Evolutionary conservation across 192 early-diverging fungal species (phyloP), one percentile per base, ranked within the genome.

Genomic region (Backusella macrospora): DNA sequence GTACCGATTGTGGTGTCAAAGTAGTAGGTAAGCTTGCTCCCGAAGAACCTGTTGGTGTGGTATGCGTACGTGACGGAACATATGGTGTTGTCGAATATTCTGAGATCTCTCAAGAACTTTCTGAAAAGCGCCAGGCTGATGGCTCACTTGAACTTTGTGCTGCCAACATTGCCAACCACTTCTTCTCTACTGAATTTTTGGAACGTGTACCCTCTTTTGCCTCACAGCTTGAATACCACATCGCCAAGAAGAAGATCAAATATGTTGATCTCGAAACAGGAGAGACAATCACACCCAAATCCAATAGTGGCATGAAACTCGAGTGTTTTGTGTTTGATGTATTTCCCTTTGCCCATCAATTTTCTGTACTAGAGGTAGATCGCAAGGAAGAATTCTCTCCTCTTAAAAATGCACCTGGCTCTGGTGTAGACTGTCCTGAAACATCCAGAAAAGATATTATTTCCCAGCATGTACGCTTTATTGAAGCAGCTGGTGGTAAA

Each of bases 271-370:
- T 92, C n/a, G 81, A 84, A 34, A 87, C 92, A 7, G 96, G 96
- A 46, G 86, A 90, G 70, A 68, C 80, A 37, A 75, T 93, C 49
- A 73, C 80, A 0, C 98, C 98, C 18, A 87, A 83, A 48, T 90
- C 89, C 74, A 90, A 91, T 78, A 98, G 97, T 76, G 98, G 96
- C 46, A 96, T 99, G 89, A 99, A 99, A 85, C 89, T 99, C 7
- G 98, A 99, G 85, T 88, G 96, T 77, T 99, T 99, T 84, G 96
- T 99, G 45, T 99, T 99, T 91, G 98, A 99, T 82, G 96, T 99
- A 5, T 96, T 99, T 81, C 96, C 98, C 29, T 96, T 90, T 74
- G 91, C 92, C 45, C 80, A 96, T 71, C 74, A 84, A 40, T 87
- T 99, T 86, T 95, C 96, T 38, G 96, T 98, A 42, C 87, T 99